Conservation (phyloP, 1,284 basidiomycete species). For the Marasmius sp. region DNA sequence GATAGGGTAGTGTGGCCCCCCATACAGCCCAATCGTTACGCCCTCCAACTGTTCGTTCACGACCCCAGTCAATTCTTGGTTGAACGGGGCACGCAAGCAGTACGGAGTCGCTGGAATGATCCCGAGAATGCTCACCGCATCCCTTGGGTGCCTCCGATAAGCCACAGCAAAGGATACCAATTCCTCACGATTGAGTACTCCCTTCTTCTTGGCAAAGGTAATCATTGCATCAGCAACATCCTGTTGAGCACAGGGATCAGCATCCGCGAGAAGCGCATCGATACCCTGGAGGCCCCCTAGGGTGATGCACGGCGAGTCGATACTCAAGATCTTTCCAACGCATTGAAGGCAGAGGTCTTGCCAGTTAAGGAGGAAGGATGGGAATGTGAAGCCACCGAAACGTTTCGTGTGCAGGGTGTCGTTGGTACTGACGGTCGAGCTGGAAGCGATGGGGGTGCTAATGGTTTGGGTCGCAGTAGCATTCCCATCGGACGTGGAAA, state of each 20-base stretch:
- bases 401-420: slow-evolving; percentile 15
- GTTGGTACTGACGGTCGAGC: slow-evolving; percentile 4
- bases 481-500: background rate
- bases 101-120: slow-evolving; percentile 41
- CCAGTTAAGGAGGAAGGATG: slow-evolving; percentile 30
- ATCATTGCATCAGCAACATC: slow-evolving; percentile 48
- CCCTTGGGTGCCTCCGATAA: slow-evolving; percentile 41
- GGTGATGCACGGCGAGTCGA: slow-evolving; percentile 36
- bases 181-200: slow-evolving; percentile 35
- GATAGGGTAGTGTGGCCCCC: slow-evolving; percentile 29
- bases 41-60: slow-evolving; percentile 42
- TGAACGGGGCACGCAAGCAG: slow-evolving; percentile 37
- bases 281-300: slow-evolving; percentile 39
- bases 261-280: slow-evolving; percentile 41
- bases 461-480: background rate
- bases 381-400: slow-evolving; percentile 26
- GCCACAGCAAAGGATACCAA: slow-evolving; percentile 41
- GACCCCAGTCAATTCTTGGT: slow-evolving; percentile 38
- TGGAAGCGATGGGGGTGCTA: slow-evolving; percentile 18
- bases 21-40: slow-evolving; percentile 36
- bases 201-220: slow-evolving; percentile 43
- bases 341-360: slow-evolving; percentile 36
- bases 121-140: slow-evolving; percentile 38
- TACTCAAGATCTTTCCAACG: slow-evolving; percentile 38
- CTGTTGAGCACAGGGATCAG: slow-evolving; percentile 48